These are phyloP conservation scores for Pittosporum tobira DNA, from an alignment of 129 eudicot genomes.

Conservation along the genomic window DNA sequence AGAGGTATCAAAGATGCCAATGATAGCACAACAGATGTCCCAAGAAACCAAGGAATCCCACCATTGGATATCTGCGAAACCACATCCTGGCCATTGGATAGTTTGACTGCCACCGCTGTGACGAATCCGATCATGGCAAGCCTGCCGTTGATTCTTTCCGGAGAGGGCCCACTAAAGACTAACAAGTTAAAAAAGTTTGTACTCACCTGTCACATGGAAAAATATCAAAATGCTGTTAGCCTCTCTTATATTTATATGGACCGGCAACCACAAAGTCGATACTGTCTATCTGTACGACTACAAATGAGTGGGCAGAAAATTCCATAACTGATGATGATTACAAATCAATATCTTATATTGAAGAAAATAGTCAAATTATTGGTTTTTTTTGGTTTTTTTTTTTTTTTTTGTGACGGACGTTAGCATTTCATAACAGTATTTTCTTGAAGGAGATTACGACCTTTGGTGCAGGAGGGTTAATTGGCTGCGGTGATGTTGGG, in stretches of 20 bases:
- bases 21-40: conserved; percentile 45
- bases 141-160: conserved; percentile 85
- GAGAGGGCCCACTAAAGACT: conserved; percentile 84
- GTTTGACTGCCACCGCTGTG: conserved; percentile 59
- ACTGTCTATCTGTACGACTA: too few species aligned
- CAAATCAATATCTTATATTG: too few species aligned
- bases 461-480: conserved; percentile 27
- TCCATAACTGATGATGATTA: too few species aligned
- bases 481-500: conserved; percentile 8
- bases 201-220: conserved; percentile 16
- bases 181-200: conserved; percentile 50
- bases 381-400: too few species aligned
- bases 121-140: conserved; percentile 82
- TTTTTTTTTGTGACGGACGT: too few species aligned
- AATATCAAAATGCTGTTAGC: too few species aligned
- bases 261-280: too few species aligned
- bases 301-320: too few species aligned
- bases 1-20: conserved; percentile 71
- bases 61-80: conserved; percentile 59
- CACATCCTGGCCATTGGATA: conserved; percentile 50
- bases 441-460: too few species aligned
- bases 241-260: too few species aligned
- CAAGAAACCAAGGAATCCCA: conserved; percentile 52
- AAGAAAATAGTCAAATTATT: background rate
- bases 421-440: too few species aligned